Conservation (phyloP, 2,329 filamentous ascomycete genomes). For the Penicillium rolfsii region DNA sequence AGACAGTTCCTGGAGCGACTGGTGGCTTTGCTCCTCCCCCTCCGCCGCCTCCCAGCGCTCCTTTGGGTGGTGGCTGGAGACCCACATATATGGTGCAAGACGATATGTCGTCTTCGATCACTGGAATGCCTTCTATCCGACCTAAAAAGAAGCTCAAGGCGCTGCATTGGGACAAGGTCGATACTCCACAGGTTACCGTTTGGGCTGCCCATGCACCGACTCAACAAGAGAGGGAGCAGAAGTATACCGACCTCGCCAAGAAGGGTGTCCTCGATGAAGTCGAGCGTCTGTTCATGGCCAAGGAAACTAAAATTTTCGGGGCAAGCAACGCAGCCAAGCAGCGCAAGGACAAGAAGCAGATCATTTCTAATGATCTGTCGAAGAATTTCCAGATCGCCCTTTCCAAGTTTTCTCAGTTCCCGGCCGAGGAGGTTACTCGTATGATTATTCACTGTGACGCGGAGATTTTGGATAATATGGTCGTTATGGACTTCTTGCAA, state of each 20-base stretch:
- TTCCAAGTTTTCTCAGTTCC: conserved; percentile 84
- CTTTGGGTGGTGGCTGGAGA: conserved; percentile 56
- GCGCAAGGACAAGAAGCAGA: conserved; percentile 95
- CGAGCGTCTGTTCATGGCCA: conserved; percentile 95
- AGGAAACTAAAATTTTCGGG: conserved; percentile 83
- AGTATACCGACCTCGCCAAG: conserved; percentile 88
- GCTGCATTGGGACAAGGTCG: conserved; percentile 98
- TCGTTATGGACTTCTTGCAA: conserved; percentile 96
- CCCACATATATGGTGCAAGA: conserved; percentile 75
- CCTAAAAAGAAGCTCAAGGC: conserved; percentile 99
- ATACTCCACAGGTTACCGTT: conserved; percentile 85
- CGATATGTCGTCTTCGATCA: conserved; percentile 59
- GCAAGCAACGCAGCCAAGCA: conserved; percentile 68
- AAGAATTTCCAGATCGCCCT: conserved; percentile 92
- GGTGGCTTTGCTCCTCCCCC: conserved; percentile 57
- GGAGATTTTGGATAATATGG: conserved; percentile 82
- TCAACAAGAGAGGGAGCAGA: conserved; percentile 89
- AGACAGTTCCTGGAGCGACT: conserved; percentile 47
- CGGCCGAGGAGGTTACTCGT: conserved; percentile 81
- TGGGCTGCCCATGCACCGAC: conserved; percentile 85
- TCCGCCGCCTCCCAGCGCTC: conserved; percentile 67
- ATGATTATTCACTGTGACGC: conserved; percentile 96
- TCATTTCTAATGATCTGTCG: conserved; percentile 87
- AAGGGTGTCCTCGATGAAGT: conserved; percentile 98
- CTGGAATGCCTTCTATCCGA: conserved; percentile 77